Evolutionary conservation across 2,329 filamentous ascomycete species (phyloP).

Genomic region (Coniochaeta hoffmannii): DNA sequence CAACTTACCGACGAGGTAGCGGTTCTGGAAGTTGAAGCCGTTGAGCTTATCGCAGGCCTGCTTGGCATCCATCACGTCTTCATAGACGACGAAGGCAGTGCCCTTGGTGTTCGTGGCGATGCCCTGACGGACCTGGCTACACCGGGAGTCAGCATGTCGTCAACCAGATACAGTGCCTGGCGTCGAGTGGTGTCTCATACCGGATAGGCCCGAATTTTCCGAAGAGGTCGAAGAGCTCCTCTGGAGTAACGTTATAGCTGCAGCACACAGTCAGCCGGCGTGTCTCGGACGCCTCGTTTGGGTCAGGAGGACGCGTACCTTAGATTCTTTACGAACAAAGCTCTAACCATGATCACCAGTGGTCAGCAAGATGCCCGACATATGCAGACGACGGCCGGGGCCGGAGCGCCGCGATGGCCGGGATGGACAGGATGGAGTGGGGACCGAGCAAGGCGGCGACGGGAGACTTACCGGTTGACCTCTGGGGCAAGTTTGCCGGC

Average conservation of each 20-base stretch:
- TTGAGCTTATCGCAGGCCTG: constrained; percentile 99
- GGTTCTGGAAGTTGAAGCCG: constrained; percentile 99
- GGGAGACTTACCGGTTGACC: constrained; percentile 80
- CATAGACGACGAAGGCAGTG: constrained; percentile 98
- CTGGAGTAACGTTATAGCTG: constrained; percentile 97
- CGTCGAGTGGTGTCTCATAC: constrained; percentile 38
- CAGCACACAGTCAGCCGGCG: constrained; percentile 26
- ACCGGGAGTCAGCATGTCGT: constrained; percentile 15
- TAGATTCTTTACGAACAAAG: constrained; percentile 99
- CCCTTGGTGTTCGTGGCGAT: constrained; percentile 97
- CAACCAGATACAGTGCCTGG: background rate
- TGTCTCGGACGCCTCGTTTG: constrained; percentile 53
- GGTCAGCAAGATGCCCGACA: constrained; percentile 16
- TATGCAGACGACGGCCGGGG: background rate
- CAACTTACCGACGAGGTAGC: constrained; percentile 89
- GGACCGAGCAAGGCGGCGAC: constrained; percentile 19
- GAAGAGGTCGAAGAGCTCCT: constrained; percentile 98
- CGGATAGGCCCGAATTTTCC: constrained; percentile 94
- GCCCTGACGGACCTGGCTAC: constrained; percentile 93
- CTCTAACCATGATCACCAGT: constrained; percentile 46
- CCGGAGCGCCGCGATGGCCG: background rate
- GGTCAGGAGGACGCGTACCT: constrained; percentile 63
- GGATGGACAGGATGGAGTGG: constrained; percentile 13
- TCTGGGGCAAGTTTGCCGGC: constrained; percentile 96
- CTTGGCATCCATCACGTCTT: constrained; percentile 98